Base-by-base conservation (phyloP, 441 rosid genomes). In the Mallotus japonicus region DNA sequence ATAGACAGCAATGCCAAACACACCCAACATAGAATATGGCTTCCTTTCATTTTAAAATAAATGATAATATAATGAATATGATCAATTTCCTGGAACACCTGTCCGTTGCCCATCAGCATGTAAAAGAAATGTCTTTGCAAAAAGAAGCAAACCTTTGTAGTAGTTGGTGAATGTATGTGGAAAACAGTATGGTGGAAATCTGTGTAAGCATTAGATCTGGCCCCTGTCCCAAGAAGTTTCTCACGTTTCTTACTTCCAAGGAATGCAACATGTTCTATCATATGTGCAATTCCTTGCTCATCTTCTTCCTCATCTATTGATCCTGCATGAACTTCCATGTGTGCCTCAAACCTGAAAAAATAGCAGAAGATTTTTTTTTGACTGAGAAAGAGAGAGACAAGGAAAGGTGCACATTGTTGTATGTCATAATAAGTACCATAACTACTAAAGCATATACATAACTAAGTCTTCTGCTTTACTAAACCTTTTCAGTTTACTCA, bases 221-320 rank as follows among this genome's bases (percentile, higher is more conserved):
- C 97, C 51, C 99, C 98, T 68, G 99, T 93, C 56, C 97, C 97
- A 64, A 96, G 97, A 85, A 96, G 97, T 80, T 96, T 93, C 82
- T 96, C 99, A 49, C 99, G 97, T 79, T 96, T 93, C 89, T 93
- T 96, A 80, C 99, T 96, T 85, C 99, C 99, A 70, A 93, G 95
- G 73, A 96, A 93, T 73, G 99, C 97, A 49, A 96, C 97, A 78
- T 96, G 99, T 77, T 96, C 99, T 74, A 96, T 96, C 99, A 96
- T 96, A 90, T 96, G 99, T 40, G 99, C 98, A 69, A 96, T 96
- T 79, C 99, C 99, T 84, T 96, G 99, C 83, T 96, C 98, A 83
- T 93, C 99, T 74, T 90, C 94, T 87, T 92, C 98, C 87, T 96
- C 99, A 40, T 96, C 99, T 74, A 96, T 90, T 17, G 99, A 93